Percentiles rank a stretch among this genome's conserved stretches.
Evolutionary conservation across 2,329 filamentous ascomycete species (phyloP).

Genomic region (Colletotrichum noveboracense): DNA sequence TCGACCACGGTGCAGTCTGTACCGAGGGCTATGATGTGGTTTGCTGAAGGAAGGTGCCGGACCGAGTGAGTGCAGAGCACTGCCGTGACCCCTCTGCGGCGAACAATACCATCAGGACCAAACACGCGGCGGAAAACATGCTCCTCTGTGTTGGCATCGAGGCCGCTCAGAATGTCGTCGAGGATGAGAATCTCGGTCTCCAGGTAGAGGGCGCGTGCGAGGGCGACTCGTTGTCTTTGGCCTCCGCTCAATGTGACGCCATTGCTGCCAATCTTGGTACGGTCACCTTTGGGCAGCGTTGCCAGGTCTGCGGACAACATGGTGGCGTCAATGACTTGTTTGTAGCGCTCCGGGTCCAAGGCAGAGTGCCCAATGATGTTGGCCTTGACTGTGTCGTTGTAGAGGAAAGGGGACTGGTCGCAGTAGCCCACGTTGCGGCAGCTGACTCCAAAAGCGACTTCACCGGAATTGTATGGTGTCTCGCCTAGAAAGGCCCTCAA

Average conservation of each 20-base stretch:
- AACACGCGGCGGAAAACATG: conserved; percentile 36
- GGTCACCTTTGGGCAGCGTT: conserved; percentile 37
- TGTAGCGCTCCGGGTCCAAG: conserved; percentile 36
- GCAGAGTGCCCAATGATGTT: conserved; percentile 41
- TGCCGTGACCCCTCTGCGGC: conserved; percentile 26
- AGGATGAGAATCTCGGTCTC: conserved; percentile 33
- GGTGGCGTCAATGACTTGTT: conserved; percentile 37
- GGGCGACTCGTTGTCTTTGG: conserved; percentile 30
- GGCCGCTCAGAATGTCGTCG: conserved; percentile 40
- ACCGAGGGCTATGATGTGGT: conserved; percentile 49
- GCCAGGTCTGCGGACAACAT: conserved; percentile 35
- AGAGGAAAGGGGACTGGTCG: conserved; percentile 36
- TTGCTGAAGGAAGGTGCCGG: conserved; percentile 42
- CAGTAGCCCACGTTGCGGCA: conserved; percentile 32
- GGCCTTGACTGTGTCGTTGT: conserved; percentile 38
- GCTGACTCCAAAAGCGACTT: conserved; percentile 14
- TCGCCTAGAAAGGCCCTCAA: conserved; percentile 40
- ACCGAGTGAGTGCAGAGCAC: conserved; percentile 45
- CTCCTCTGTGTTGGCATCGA: conserved; percentile 37
- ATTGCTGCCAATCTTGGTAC: conserved; percentile 43
- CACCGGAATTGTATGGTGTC: conserved; percentile 23
- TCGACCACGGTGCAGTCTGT: conserved; percentile 43
- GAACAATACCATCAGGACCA: conserved; percentile 29
- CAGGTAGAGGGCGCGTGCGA: conserved; percentile 38
- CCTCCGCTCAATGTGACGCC: conserved; percentile 49